These are phyloP conservation scores for Colletotrichum incanum DNA, from an alignment of 2,329 filamentous ascomycete species.

Conservation along the genomic window DNA sequence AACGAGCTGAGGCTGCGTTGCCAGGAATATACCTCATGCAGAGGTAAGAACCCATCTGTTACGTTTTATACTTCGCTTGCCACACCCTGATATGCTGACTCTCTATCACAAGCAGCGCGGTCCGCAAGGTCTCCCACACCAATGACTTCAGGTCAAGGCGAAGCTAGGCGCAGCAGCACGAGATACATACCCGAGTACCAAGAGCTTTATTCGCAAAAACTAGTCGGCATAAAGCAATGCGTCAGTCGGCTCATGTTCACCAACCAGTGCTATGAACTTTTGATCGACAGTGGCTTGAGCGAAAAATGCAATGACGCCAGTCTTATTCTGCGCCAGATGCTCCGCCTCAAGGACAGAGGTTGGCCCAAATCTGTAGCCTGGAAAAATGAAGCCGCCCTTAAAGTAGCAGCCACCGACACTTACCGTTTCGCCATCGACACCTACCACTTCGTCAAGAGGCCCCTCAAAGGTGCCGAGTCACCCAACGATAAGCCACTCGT, in stretches of 20 bases:
- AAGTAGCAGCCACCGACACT: neutral
- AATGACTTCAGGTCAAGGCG: neutral
- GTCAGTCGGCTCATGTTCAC: neutral
- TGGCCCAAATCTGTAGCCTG: neutral
- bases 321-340: constrained; percentile 33
- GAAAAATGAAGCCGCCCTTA: neutral
- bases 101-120: neutral
- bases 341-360: neutral
- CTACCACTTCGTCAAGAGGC: too few relatives aligned
- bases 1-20: neutral
- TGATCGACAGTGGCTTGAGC: constrained; percentile 7
- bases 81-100: neutral
- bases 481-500: neutral
- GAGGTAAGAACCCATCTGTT: neutral
- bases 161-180: neutral
- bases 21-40: neutral
- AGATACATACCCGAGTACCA: neutral
- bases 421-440: neutral
- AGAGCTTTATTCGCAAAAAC: neutral
- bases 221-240: neutral
- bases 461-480: neutral
- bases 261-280: neutral
- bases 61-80: too few relatives aligned
- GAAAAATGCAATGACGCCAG: constrained; percentile 38
- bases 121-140: neutral